Base-by-base conservation (phyloP, 2,329 filamentous ascomycete species). In the Beauveria australis region DNA sequence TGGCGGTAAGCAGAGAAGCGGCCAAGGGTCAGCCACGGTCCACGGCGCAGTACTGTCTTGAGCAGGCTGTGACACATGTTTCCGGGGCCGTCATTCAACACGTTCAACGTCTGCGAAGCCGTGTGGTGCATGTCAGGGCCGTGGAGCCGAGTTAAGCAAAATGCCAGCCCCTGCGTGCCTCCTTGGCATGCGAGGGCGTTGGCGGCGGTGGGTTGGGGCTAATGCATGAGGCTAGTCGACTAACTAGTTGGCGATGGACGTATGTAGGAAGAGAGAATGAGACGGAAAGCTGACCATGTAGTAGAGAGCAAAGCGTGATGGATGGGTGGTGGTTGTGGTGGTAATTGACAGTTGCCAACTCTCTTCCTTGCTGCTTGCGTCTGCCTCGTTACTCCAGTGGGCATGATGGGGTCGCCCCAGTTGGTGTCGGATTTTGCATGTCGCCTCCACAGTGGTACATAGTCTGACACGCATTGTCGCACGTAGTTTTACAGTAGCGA, bases 391-490 rank as follows among this genome's bases (percentile, higher is more conserved):
- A 33, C 30, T 33, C 30, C 30, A 37, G 14, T 37, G 33, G 33
- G 33, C 33, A 37, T 16, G 33, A 37, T 5, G 30, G 18, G 9
- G 22, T 18, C 16, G 22, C 49, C 51, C 51, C 14, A 40, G 26
- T 26, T 44, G 16, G n/a, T 55, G 41, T 48, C 43, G 43, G 43
- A n/a, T 28, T 22, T 48, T 26, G 22, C 18, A n/a, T 44, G 22
- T 41, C 16, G 30, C 24, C 33, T 51, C 28, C 14, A 37, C 55
- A 24, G 46, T 19, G 9, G 53, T 48, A 57, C 43, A 33, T 49
- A 33, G 33, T 59, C 56, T 26, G 56, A 59, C 46, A 52, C 47
- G n/a, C 44, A 59, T 19, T 43, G 56, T 59, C 56, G 47, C 57
- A 60, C 41, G 12, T 41, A 46, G 48, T 53, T 53, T 49, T 40